Percentiles rank a stretch among this genome's conserved stretches.
Evolutionary conservation across 2,329 filamentous ascomycete species (phyloP).

Genomic region (Zelopaecilomyces penicillatus): DNA sequence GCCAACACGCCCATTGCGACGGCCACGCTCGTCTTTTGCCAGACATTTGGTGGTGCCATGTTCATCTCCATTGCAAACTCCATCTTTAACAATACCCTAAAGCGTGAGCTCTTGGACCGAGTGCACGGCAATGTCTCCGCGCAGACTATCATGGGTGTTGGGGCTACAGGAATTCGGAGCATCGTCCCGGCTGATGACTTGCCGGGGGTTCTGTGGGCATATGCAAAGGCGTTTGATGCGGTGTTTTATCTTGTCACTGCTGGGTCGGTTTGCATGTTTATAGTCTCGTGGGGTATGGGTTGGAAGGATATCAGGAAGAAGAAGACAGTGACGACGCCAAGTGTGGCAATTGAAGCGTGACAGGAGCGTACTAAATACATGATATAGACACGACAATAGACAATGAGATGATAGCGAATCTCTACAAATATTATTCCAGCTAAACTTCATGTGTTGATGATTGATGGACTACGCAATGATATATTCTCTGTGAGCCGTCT

Average conservation of each 20-base stretch:
- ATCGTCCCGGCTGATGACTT: not conserved
- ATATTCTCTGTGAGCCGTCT: too few species aligned
- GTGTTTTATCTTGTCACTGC: slow-evolving; percentile 1
- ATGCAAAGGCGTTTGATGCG: not conserved
- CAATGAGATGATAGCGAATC: too few species aligned
- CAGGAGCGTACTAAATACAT: too few species aligned
- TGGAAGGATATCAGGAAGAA: slow-evolving; percentile 4
- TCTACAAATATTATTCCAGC: too few species aligned
- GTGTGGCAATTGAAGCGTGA: too few species aligned
- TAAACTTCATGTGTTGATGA: too few species aligned
- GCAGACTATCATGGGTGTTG: not conserved
- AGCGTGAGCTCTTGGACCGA: slow-evolving; percentile 19
- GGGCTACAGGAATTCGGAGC: not conserved
- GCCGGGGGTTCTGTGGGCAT: not conserved
- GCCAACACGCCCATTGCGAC: slow-evolving; percentile 19
- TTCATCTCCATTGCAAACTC: slow-evolving; percentile 31
- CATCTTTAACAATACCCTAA: slow-evolving; percentile 24
- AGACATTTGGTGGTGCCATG: slow-evolving; percentile 31
- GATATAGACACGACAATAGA: too few species aligned
- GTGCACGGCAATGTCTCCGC: slow-evolving; percentile 14
- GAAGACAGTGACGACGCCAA: not conserved
- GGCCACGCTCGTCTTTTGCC: slow-evolving; percentile 18
- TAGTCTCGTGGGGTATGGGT: not conserved
- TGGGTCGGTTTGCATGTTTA: not conserved
- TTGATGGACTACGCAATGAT: too few species aligned